Evolutionary conservation across 208 protist genomes (phyloP).

Genomic region (Vickermania ingenoplastis): DNA sequence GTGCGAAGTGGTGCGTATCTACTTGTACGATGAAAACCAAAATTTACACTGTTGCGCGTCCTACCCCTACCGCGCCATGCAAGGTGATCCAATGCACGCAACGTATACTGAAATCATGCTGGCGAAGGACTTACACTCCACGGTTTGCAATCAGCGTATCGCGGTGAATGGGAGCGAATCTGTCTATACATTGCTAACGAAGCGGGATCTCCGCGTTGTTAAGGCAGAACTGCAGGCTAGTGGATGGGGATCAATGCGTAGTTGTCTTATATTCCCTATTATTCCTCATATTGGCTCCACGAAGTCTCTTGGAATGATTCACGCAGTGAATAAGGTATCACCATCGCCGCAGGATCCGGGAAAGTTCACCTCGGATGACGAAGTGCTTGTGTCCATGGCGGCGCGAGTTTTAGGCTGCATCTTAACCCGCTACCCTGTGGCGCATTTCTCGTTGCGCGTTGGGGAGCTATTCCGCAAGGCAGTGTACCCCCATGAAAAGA

Average conservation of each 20-base stretch:
- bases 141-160: slow-evolving; percentile 60
- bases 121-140: slow-evolving; percentile 66
- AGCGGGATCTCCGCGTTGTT: slow-evolving; percentile 21
- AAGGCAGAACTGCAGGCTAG: slow-evolving; percentile 25
- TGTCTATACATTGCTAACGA: slow-evolving; percentile 14
- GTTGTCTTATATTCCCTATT: slow-evolving; percentile 81
- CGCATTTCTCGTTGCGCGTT: slow-evolving; percentile 43
- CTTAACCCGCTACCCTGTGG: slow-evolving; percentile 51
- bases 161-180: slow-evolving; percentile 60
- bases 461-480: slow-evolving; percentile 31
- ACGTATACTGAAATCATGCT: slow-evolving; percentile 68
- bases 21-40: slow-evolving; percentile 68
- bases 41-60: slow-evolving; percentile 57
- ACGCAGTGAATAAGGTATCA: slow-evolving; percentile 77
- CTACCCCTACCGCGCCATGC: slow-evolving; percentile 35
- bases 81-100: slow-evolving; percentile 59
- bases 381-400: slow-evolving; percentile 35
- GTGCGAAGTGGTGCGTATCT: slow-evolving; percentile 83
- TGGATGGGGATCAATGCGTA: slow-evolving; percentile 63
- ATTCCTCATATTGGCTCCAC: slow-evolving; percentile 20
- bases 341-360: slow-evolving; percentile 4
- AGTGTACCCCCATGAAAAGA: slow-evolving; percentile 18
- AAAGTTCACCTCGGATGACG: slow-evolving; percentile 44
- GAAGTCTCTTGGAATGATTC: slow-evolving; percentile 65
- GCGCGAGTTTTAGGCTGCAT: slow-evolving; percentile 65